Evolutionary conservation across 306 rosid species (phyloP), one percentile per base, ranked within the genome.

Genomic region (Vigna trinervia): DNA sequence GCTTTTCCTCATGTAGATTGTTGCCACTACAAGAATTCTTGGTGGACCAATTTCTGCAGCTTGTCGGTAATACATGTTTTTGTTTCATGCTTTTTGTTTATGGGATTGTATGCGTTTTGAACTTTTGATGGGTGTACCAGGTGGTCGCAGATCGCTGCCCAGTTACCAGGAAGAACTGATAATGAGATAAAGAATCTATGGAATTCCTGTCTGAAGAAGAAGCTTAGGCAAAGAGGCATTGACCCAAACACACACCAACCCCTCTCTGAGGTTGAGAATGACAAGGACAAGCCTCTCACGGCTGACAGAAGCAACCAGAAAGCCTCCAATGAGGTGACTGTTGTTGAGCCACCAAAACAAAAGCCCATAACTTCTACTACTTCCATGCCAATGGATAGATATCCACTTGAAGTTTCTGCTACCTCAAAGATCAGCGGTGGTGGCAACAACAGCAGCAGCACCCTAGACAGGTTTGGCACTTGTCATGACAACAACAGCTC

Each of bases 71-170:
- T 2, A 30, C 66, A 60, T 28, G 19, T 69, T 32, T 9, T 59
- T 47, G 58, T 46, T 58, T 38, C 51, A 56, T 68, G 75, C 26
- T 56, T 56, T 32, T 10, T 61, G 8, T 61, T 10, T 57, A 6
- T 46, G 8, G 41, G n/a, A 52, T 53, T 67, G 10, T 5, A 12
- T 66, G 57, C n/a, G 67, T 6, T 61, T n/a, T 11, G 50, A 45
- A 45, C 15, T 45, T 41, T 45, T 63, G 70, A 50, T 26, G 73
- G n/a, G 10, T 69, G 12, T 30, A 53, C 30, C 79, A 94, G 98
- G 83, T 92, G 98, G 98, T 95, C 98, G 26, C 98, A 90, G 84
- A 95, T 95, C 78, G 97, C 98, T 12, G 96, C 93, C 10, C 97
- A 92, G 69, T 78, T 95, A 72, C 97, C 98, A 0, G 98, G 98